phyloP scores from a whole-genome alignment of 2,329 filamentous ascomycete species.

The Rosellinia necatrix region DNA sequence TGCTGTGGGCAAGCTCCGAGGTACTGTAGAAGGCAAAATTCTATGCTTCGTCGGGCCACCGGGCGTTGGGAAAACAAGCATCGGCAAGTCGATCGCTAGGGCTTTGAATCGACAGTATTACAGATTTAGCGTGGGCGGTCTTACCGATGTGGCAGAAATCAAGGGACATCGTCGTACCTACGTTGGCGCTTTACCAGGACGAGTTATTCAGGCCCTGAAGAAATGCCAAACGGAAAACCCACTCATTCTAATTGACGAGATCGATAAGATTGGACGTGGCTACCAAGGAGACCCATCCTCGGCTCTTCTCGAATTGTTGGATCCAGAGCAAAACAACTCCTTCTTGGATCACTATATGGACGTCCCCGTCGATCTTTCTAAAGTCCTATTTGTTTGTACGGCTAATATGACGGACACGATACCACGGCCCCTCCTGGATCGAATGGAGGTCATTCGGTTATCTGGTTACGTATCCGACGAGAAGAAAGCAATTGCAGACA shows the following conservation, averaged over 20 bases:
- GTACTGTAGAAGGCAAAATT: constrained; percentile 97
- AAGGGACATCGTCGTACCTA: constrained; percentile 97
- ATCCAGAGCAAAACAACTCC: constrained; percentile 95
- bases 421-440: constrained; percentile 86
- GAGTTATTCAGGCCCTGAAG: constrained; percentile 97
- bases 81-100: constrained; percentile 95
- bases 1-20: constrained; percentile 93
- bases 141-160: constrained; percentile 98
- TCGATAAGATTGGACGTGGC: constrained; percentile 96
- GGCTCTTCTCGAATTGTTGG: constrained; percentile 87
- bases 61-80: constrained; percentile 97
- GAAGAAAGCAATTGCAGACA: constrained; percentile 97
- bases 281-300: constrained; percentile 97
- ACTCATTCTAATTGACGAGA: constrained; percentile 92
- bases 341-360: constrained; percentile 99
- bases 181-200: constrained; percentile 90
- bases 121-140: constrained; percentile 93
- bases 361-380: constrained; percentile 94
- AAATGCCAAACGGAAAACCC: constrained; percentile 99
- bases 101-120: constrained; percentile 97
- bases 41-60: constrained; percentile 96
- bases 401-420: constrained; percentile 99
- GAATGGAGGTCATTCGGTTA: constrained; percentile 96
- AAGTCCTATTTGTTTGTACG: constrained; percentile 97
- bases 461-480: constrained; percentile 97